Base-by-base conservation (phyloP, 306 rosid genomes). In the Cicer cuneatum region DNA sequence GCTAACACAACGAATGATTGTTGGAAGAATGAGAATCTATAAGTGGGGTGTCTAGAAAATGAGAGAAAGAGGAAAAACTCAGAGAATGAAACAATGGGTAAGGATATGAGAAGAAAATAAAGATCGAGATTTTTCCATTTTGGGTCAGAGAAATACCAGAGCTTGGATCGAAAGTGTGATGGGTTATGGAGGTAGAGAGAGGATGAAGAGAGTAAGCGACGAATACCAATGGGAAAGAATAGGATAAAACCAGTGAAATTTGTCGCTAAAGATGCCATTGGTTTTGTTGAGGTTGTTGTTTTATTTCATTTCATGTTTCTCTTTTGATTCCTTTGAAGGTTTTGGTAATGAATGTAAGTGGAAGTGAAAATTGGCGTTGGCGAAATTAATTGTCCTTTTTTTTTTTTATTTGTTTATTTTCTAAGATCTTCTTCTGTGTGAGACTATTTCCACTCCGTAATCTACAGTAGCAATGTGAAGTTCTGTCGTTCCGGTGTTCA, bases 61-160 rank as follows among this genome's bases (percentile, higher is more conserved):
- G 90, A 83, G 14, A 89, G 79, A 74, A 91, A 91, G 78, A 89
- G 24, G 73, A 88, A 85, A 49, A 86, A 38, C 53, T 93, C 89
- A 0, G 89, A 84, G 85, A 93, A 82, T 46, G 92, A 90, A 33
- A 93, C 90, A 5, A 93, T 71, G 18, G 97, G 97, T 13, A 89
- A 88, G 49, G 89, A 80, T 2, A 93, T 6, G 74, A 87, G 49
- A 57, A 93, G 96, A 12, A 79, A 13, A 80, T 83, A 91, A 56
- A 93, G 79, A 80, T 91, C 96, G 13, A 91, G 64, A 69, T 86
- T 89, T 72, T 82, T 91, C 97, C 92, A 91, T 33, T 66, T 76
- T 68, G 92, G 89, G 72, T 93, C 86, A 6, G 96, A 84, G 84
- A 87, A 77, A 41, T 84, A 93, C 97, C 98, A 93, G 0, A 84